These are phyloP conservation scores for Arthrobotrys pseudoclavata DNA, from an alignment of 2,329 filamentous ascomycete species.

Conservation along the genomic window DNA sequence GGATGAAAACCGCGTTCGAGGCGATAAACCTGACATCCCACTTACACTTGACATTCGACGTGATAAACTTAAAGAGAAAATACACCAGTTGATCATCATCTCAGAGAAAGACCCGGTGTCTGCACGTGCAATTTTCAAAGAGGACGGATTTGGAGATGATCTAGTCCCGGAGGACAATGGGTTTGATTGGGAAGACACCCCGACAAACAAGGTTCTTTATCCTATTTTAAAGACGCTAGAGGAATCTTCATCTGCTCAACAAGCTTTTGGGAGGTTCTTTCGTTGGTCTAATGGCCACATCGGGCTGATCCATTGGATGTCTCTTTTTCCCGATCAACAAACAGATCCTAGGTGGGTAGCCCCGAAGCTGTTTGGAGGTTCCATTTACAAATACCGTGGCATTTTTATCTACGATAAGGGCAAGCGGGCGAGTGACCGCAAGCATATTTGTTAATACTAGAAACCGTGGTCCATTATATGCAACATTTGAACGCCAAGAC, in stretches of 20 bases:
- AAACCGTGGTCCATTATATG: constrained; percentile 1
- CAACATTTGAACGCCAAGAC: background rate
- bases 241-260: constrained; percentile 1
- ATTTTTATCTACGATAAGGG: constrained; percentile 19
- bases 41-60: constrained; percentile 27
- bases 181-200: background rate
- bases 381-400: background rate
- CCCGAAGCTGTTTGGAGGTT: constrained; percentile 31
- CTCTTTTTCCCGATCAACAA: background rate
- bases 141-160: constrained; percentile 15
- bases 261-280: constrained; percentile 23
- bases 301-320: constrained; percentile 36
- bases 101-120: background rate
- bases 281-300: constrained; percentile 30
- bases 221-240: background rate
- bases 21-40: constrained; percentile 10
- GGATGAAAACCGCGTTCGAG: constrained; percentile 12
- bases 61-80: constrained; percentile 1
- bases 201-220: constrained; percentile 29
- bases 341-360: constrained; percentile 1
- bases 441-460: background rate
- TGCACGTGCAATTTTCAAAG: background rate
- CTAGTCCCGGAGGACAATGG: constrained; percentile 11
- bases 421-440: background rate
- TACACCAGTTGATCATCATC: background rate